Evolutionary conservation across 2,329 filamentous ascomycete species (phyloP).

Genomic region (Aureobasidium sp.): DNA sequence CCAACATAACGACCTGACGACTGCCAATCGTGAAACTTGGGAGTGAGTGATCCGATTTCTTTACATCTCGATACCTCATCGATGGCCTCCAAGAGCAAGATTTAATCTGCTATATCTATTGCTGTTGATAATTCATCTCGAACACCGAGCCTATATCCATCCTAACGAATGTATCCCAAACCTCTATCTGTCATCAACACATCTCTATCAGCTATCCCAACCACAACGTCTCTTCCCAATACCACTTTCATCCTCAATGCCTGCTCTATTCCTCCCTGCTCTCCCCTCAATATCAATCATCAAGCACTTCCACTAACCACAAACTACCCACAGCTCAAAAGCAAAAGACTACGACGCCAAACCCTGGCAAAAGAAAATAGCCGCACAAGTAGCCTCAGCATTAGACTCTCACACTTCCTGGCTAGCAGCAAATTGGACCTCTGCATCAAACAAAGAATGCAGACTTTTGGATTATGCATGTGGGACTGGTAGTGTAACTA

Average conservation of each 20-base stretch:
- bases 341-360: constrained; percentile 24
- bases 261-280: no score
- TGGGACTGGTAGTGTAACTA: constrained; percentile 26
- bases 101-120: no score
- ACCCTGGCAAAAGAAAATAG: constrained; percentile 24
- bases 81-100: no score
- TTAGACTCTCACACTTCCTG: constrained; percentile 21
- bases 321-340: constrained; percentile 18
- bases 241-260: no score
- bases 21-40: constrained; percentile 27
- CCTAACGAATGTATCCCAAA: no score
- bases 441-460: constrained; percentile 12
- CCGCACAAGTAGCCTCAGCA: constrained; percentile 22
- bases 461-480: constrained; percentile 27
- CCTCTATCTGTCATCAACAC: no score
- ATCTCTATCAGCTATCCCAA: no score
- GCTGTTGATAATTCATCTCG: no score
- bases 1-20: constrained; percentile 19
- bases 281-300: no score
- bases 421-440: constrained; percentile 22
- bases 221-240: no score
- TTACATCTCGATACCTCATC: neutral
- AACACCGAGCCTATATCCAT: no score
- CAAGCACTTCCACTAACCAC: no score
- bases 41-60: constrained; percentile 17